Conservation (phyloP, 257 asterid genomes). For the Misopates orontium region DNA sequence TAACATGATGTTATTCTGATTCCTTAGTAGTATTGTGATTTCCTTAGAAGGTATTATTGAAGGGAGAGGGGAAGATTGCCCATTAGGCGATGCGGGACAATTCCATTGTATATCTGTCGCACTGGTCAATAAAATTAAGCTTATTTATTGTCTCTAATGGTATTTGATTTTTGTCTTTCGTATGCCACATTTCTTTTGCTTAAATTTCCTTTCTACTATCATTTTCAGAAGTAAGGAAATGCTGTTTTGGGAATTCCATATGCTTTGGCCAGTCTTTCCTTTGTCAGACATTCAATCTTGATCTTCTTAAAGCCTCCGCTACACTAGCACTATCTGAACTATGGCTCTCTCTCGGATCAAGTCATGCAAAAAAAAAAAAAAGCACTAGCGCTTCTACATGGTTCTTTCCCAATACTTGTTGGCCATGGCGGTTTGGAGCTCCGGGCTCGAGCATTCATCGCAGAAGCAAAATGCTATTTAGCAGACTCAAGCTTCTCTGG, state of each 20-base stretch:
- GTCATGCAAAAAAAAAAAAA: conserved; percentile 80
- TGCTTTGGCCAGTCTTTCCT: conserved; percentile 94
- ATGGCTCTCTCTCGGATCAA: conserved; percentile 91
- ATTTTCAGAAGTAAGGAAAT: conserved; percentile 80
- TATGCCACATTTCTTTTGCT: conserved; percentile 19
- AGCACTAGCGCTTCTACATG: conserved; percentile 76
- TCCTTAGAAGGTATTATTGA: too few relatives aligned
- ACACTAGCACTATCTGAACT: conserved; percentile 81
- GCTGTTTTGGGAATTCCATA: conserved; percentile 92
- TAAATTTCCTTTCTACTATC: neutral
- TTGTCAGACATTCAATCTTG: conserved; percentile 91
- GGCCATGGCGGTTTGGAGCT: conserved; percentile 99
- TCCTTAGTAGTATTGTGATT: neutral
- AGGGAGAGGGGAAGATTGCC: too few relatives aligned
- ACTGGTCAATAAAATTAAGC: too few relatives aligned
- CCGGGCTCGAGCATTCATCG: conserved; percentile 74
- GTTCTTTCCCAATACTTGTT: conserved; percentile 80
- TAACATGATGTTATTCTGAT: conserved; percentile 8
- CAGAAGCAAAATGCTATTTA: conserved; percentile 87
- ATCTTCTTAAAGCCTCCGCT: conserved; percentile 94
- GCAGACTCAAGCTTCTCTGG: conserved; percentile 84
- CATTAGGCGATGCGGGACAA: too few relatives aligned
- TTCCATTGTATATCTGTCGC: too few relatives aligned
- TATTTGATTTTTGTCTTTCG: neutral
- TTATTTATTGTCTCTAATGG: too few relatives aligned